Evolutionary conservation across 805 yeast species (phyloP).

Genomic region (Saccharomycopsis javanensis): DNA sequence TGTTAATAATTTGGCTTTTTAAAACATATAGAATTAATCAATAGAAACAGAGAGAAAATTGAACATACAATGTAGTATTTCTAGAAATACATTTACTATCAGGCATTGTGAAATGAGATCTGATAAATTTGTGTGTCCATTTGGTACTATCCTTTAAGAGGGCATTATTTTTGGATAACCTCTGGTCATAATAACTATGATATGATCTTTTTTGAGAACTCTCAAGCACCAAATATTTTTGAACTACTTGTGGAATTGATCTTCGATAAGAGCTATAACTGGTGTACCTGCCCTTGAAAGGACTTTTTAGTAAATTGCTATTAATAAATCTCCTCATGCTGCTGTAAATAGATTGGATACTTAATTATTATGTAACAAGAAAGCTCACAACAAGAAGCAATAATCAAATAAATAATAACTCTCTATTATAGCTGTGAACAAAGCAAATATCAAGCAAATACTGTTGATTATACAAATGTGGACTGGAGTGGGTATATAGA

Average conservation of each 20-base stretch:
- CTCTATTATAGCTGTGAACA: too few relatives aligned
- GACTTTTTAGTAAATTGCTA: neutral
- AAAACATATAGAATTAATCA: neutral
- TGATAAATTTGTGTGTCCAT: neutral
- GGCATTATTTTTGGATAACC: neutral
- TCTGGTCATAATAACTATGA: neutral
- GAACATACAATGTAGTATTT: neutral
- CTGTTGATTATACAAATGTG: too few relatives aligned
- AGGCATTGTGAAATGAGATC: neutral
- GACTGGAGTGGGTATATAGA: too few relatives aligned
- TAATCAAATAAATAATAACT: too few relatives aligned
- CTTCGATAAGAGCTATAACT: neutral
- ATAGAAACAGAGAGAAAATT: neutral
- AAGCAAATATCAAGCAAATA: too few relatives aligned
- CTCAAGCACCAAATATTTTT: neutral
- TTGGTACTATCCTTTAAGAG: neutral
- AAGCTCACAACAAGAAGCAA: too few relatives aligned
- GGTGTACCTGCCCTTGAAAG: neutral
- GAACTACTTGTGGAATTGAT: neutral
- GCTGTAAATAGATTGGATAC: too few relatives aligned
- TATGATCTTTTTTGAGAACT: neutral
- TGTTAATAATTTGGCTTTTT: neutral
- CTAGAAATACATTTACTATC: neutral
- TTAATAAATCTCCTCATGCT: neutral
- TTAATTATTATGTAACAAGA: too few relatives aligned